phyloP scores from a whole-genome alignment of 1,284 basidiomycete species.

The Microbotryum violaceum region DNA sequence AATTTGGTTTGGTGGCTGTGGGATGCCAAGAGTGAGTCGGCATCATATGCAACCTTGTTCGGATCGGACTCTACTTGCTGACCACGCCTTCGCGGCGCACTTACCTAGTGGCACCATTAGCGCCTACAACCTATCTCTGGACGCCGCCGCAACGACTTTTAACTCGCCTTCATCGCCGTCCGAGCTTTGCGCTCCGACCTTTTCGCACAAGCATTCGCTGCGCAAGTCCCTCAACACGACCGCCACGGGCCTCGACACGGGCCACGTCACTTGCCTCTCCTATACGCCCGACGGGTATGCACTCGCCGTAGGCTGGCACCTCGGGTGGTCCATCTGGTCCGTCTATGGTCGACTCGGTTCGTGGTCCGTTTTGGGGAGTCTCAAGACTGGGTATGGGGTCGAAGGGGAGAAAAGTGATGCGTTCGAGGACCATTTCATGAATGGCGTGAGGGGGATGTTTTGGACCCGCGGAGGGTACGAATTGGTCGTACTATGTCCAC shows the following conservation, averaged over 20 bases:
- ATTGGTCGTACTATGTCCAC: conserved; percentile 55
- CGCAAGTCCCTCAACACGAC: conserved; percentile 39
- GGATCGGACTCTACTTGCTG: neutral
- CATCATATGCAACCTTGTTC: no score
- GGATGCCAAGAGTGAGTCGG: conserved; percentile 26
- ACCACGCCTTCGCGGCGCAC: neutral
- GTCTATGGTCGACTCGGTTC: conserved; percentile 79
- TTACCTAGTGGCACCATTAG: conserved; percentile 35
- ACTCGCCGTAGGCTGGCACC: conserved; percentile 87
- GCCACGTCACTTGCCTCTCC: conserved; percentile 65
- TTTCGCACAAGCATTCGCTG: conserved; percentile 38
- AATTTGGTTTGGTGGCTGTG: conserved; percentile 23
- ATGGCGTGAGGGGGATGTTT: conserved; percentile 60
- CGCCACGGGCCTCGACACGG: conserved; percentile 46
- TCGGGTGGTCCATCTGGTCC: conserved; percentile 86
- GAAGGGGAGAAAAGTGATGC: conserved; percentile 37
- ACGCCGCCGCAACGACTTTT: no score
- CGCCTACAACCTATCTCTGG: conserved; percentile 28
- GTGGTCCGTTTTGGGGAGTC: conserved; percentile 59
- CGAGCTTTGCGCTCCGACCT: conserved; percentile 27
- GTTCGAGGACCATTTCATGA: conserved; percentile 72
- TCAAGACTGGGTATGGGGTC: conserved; percentile 49
- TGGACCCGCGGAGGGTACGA: conserved; percentile 88
- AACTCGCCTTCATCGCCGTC: neutral
- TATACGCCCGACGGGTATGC: conserved; percentile 93